phyloP scores from a whole-genome alignment of 2,329 filamentous ascomycete genomes.

The Penicillium fuscoglaucum region DNA sequence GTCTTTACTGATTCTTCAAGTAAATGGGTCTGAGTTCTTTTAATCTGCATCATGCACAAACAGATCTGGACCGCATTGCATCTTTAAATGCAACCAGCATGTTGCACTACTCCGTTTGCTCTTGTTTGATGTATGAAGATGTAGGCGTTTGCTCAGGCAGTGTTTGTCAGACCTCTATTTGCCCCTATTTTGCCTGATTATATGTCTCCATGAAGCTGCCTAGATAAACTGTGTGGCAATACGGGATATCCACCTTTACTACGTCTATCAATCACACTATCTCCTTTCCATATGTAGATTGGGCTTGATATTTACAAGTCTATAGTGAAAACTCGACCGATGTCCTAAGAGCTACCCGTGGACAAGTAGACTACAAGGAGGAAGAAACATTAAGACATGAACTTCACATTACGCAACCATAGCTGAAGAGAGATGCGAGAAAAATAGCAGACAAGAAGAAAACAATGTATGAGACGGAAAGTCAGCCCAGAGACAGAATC shows the following conservation, averaged over 20 bases:
- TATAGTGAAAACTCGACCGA: not conserved
- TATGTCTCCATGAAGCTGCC: too few species aligned
- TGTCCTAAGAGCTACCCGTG: not conserved
- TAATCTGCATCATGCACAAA: not conserved
- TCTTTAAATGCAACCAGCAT: not conserved
- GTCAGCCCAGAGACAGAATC: not conserved
- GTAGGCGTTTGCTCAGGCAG: not conserved
- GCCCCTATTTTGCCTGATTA: not conserved
- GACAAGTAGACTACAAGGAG: not conserved
- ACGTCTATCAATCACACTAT: too few species aligned
- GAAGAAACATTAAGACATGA: slow-evolving; percentile 10
- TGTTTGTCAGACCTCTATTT: not conserved
- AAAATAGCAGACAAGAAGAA: slow-evolving; percentile 1
- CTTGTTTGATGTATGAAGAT: not conserved
- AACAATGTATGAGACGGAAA: slow-evolving; percentile 7
- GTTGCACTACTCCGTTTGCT: not conserved
- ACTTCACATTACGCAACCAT: slow-evolving; percentile 15
- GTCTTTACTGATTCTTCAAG: not conserved
- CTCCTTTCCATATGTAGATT: not conserved
- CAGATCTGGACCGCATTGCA: not conserved
- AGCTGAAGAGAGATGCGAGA: slow-evolving; percentile 1
- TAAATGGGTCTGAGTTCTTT: not conserved
- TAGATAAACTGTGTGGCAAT: not conserved
- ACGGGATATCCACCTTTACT: too few species aligned
- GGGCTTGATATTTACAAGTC: not conserved